Conservation (phyloP, 176 grass and related monocot genomes). For the Lolium rigidum region DNA sequence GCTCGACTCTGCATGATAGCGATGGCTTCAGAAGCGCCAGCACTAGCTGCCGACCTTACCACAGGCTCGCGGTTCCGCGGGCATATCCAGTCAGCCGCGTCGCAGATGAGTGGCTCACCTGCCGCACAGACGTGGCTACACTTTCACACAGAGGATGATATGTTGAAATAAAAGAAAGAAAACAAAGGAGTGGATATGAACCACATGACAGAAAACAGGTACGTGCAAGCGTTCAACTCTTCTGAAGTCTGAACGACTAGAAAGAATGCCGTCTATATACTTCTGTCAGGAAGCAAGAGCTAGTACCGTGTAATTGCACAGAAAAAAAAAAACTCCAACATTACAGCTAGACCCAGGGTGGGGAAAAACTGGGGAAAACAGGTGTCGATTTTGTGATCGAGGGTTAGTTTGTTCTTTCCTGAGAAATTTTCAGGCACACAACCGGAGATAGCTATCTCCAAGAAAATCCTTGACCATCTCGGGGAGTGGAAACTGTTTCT, state of each 20-base stretch:
- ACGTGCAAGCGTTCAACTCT: not conserved
- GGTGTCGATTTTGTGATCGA: not conserved
- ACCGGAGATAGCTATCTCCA: constrained; percentile 6
- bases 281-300: not conserved
- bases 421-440: constrained; percentile 15
- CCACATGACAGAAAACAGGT: not conserved
- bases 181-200: not conserved
- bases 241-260: not conserved
- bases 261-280: constrained; percentile 12
- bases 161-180: not conserved
- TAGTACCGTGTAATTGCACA: constrained; percentile 32
- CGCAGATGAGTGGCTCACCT: constrained; percentile 36
- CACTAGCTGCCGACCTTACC: constrained; percentile 11
- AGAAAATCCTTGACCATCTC: constrained; percentile 28
- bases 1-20: constrained; percentile 24
- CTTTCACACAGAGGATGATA: not conserved
- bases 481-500: constrained; percentile 22
- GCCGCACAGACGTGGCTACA: constrained; percentile 28
- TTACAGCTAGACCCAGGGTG: constrained; percentile 31
- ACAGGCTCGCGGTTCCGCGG: constrained; percentile 25
- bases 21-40: constrained; percentile 24
- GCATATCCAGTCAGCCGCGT: constrained; percentile 33
- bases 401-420: constrained; percentile 21
- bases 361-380: not conserved
- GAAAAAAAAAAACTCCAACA: constrained; percentile 35